Evolutionary conservation across 805 yeast genomes (phyloP).

Genomic region (Alloascoidea hylecoeti): DNA sequence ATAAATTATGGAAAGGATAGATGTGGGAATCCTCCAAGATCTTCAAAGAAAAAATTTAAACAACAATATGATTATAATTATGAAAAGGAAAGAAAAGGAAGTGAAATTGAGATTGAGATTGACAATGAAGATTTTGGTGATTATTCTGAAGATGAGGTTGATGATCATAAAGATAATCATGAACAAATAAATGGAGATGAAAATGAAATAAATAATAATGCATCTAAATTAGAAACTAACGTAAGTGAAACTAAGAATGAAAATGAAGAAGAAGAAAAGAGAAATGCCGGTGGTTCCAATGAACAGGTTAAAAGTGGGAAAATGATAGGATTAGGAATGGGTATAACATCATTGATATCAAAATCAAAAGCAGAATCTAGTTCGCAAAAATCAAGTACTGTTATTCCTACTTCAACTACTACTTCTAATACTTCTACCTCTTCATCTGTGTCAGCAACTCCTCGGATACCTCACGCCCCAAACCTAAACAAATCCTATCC

Average conservation of each 20-base stretch:
- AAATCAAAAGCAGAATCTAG: background rate
- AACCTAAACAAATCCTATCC: no score
- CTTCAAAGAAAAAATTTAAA: constrained; percentile 26
- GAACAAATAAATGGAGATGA: background rate
- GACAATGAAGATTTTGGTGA: background rate
- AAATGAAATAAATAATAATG: constrained; percentile 1
- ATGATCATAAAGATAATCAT: background rate
- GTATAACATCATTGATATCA: background rate
- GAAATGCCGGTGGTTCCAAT: no score
- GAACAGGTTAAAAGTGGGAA: background rate
- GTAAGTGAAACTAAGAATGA: no score
- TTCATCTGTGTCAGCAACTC: background rate
- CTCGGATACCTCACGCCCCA: no score
- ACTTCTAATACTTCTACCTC: background rate
- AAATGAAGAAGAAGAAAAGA: no score
- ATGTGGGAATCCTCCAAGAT: constrained; percentile 89
- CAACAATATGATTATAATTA: background rate
- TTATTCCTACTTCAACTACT: background rate
- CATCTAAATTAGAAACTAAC: no score
- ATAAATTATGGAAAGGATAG: constrained; percentile 90
- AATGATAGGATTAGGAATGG: background rate
- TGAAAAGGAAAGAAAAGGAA: background rate
- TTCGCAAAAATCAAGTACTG: background rate
- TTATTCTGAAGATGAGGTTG: background rate
- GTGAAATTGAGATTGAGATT: background rate